Evolutionary conservation across 2,329 filamentous ascomycete species (phyloP), one percentile per base, ranked within the genome.

Genomic region (Fusarium sp.): DNA sequence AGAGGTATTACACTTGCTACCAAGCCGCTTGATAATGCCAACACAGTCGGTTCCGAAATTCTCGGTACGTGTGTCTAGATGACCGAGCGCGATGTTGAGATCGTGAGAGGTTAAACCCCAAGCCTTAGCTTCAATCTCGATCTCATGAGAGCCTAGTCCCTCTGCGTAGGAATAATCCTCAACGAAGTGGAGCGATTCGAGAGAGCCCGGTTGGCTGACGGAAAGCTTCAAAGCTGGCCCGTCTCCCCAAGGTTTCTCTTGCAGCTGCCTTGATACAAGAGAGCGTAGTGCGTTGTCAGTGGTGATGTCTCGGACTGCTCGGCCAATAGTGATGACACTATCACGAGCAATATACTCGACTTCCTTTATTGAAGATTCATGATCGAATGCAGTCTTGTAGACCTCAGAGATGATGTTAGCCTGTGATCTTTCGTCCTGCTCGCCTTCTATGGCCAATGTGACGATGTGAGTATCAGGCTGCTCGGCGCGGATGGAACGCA

Each of bases 401-500:
- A 49, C 36, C 7, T 41, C 14, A 0, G 25, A 54, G 13, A 65
- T 27, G 31, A 36, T 7, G 0, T 14, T 3, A 7, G 27, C 15
- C 3, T 18, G 11, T n/a, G 42, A 27, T 4, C 4, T 15, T 5
- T 6, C 6, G 3, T 5, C 5, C 3, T 20, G 22, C 4, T 17
- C 15, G 0, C 25, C 42, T 2, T 55, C 35, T 0, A 62, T 31
- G 7, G 57, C 29, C 10, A 65, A 17, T 2, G 42, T 42, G 20
- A 55, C 49, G 4, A 55, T 49, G 3, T 44, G 42, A 5, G 38
- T 47, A 18, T 65, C 62, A n/a, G 58, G 31, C 22, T 49, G 49
- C 20, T 65, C 62, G 0, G 62, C 58, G 0, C 62, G 46, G 4
- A 65, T 38, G 1, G 57, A 54, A 5, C 60, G 41, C 11, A 65